These are phyloP conservation scores for Aeschynomene evenia DNA, from an alignment of 306 rosid genomes.

Conservation along the genomic window DNA sequence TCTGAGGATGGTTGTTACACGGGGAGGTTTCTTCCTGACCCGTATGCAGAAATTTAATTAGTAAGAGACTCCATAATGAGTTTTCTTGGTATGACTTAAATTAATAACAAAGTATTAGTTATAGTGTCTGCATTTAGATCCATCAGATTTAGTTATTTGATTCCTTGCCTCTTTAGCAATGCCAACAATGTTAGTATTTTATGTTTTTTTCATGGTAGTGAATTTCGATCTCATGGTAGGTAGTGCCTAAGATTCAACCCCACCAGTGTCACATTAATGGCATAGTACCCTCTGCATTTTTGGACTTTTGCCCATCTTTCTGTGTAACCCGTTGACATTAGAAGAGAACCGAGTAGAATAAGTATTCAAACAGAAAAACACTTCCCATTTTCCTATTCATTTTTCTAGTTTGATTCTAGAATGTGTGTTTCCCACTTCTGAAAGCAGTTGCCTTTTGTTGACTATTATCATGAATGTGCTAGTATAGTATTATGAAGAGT, in stretches of 20 bases:
- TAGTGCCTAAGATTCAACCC: background rate
- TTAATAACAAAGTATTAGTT: background rate
- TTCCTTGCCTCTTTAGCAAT: too few relatives aligned
- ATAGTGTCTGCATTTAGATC: background rate
- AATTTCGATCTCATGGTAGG: background rate
- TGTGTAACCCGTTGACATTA: background rate
- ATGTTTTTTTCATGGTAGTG: too few relatives aligned
- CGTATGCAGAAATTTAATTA: background rate
- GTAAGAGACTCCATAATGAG: background rate
- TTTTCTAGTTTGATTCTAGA: background rate
- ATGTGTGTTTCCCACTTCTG: background rate
- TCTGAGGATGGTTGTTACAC: background rate
- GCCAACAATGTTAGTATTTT: too few relatives aligned
- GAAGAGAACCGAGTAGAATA: background rate
- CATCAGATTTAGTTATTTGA: too few relatives aligned
- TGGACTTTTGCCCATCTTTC: background rate
- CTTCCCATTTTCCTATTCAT: background rate
- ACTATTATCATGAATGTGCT: background rate
- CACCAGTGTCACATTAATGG: background rate
- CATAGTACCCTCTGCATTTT: background rate
- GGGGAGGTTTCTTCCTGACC: constrained; percentile 8
- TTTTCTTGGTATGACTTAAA: background rate
- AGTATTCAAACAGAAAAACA: background rate
- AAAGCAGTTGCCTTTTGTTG: background rate
- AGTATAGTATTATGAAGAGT: too few relatives aligned